Conservation (phyloP, 129 eudicot genomes). For the Lactuca sativa region DNA sequence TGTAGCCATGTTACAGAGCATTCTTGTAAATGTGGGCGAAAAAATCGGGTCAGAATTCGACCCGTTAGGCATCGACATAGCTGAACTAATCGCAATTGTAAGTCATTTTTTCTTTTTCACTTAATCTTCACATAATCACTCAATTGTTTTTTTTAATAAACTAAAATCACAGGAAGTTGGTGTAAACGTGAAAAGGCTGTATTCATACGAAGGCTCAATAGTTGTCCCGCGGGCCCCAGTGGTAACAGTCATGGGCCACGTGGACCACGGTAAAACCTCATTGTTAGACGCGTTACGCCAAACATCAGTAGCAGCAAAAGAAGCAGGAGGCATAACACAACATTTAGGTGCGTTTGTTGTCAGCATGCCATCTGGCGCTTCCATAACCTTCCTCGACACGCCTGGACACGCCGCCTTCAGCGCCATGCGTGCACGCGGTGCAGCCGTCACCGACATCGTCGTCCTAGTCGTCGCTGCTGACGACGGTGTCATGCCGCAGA, state of each 20-base stretch:
- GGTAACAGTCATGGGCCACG: slow-evolving; percentile 98
- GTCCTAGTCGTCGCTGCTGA: slow-evolving; percentile 96
- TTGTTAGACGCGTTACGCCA: slow-evolving; percentile 86
- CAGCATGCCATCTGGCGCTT: slow-evolving; percentile 67
- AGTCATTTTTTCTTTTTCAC: neutral
- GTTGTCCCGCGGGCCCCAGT: slow-evolving; percentile 80
- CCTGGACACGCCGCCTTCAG: slow-evolving; percentile 93
- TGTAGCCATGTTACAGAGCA: slow-evolving; percentile 52
- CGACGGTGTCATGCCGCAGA: slow-evolving; percentile 92
- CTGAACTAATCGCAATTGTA: slow-evolving; percentile 96
- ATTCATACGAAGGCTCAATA: slow-evolving; percentile 54
- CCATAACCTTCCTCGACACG: slow-evolving; percentile 86
- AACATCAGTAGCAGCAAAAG: slow-evolving; percentile 83
- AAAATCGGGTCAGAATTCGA: slow-evolving; percentile 82
- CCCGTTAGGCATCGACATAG: slow-evolving; percentile 70
- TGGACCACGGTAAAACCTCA: slow-evolving; percentile 96
- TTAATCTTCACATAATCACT: neutral
- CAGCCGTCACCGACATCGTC: slow-evolving; percentile 75
- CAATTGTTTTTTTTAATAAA: neutral
- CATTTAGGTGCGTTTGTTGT: slow-evolving; percentile 90
- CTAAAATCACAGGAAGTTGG: slow-evolving; percentile 70
- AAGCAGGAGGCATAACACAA: slow-evolving; percentile 97
- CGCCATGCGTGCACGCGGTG: slow-evolving; percentile 88
- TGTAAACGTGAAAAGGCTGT: slow-evolving; percentile 57
- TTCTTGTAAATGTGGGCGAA: slow-evolving; percentile 76